Percentiles rank a stretch among this genome's conserved stretches.
Evolutionary conservation across 805 yeast species (phyloP).

Genomic region (Wickerhamiella dianesei): DNA sequence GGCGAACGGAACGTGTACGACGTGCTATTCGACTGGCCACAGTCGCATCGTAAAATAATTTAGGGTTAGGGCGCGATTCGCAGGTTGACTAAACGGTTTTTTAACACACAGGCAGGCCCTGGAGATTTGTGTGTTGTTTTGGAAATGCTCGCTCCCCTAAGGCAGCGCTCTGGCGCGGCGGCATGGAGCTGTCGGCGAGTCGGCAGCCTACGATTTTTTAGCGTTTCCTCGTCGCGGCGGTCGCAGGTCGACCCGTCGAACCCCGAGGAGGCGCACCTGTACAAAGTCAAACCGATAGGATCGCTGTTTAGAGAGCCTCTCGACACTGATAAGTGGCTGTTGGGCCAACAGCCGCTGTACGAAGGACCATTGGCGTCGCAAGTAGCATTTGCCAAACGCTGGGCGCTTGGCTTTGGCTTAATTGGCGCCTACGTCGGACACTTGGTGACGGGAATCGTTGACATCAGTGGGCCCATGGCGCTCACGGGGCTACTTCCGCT

Average conservation of each 20-base stretch:
- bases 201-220: neutral
- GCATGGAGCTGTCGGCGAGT: neutral
- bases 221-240: neutral
- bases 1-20: conserved; percentile 1
- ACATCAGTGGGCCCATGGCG: conserved; percentile 39
- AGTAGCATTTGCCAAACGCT: conserved; percentile 47
- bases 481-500: conserved; percentile 30
- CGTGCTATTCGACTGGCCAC: conserved; percentile 1
- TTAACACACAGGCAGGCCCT: neutral
- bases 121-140: no score
- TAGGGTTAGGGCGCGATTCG: no score
- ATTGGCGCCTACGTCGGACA: conserved; percentile 53
- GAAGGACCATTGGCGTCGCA: conserved; percentile 49
- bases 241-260: conserved; percentile 23
- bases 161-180: neutral
- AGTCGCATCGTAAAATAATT: neutral
- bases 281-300: conserved; percentile 31
- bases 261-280: conserved; percentile 31
- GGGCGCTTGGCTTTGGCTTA: conserved; percentile 47
- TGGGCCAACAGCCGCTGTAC: conserved; percentile 51
- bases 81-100: neutral
- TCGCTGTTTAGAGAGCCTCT: conserved; percentile 33
- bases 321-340: conserved; percentile 34
- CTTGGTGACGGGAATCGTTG: conserved; percentile 31
- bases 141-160: neutral